These are phyloP conservation scores for Geranomyces variabilis DNA, from an alignment of 192 early-diverging fungal genomes.

Conservation along the genomic window DNA sequence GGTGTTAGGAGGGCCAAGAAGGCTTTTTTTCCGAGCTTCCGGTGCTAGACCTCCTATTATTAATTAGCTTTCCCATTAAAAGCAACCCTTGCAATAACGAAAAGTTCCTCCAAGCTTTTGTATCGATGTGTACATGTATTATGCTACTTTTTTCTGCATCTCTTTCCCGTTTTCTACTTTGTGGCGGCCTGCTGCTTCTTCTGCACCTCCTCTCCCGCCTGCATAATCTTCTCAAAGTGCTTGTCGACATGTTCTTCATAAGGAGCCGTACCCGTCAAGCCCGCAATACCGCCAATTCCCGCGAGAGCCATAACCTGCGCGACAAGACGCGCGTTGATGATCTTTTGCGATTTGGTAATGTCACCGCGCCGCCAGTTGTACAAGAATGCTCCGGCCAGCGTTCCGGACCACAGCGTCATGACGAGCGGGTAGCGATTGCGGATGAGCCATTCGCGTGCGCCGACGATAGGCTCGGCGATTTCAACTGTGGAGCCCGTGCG, in stretches of 20 bases:
- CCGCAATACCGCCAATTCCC: conserved; percentile 29
- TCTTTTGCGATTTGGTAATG: conserved; percentile 27
- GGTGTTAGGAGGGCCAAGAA: no score
- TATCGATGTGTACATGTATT: no score
- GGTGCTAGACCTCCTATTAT: no score
- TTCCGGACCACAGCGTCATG: conserved; percentile 17
- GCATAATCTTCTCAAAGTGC: conserved; percentile 27
- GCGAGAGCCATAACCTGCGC: conserved; percentile 31
- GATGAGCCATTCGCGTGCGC: conserved; percentile 23
- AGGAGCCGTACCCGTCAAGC: conserved; percentile 20
- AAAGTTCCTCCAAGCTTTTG: no score
- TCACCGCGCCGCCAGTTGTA: conserved; percentile 28
- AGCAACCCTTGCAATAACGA: no score
- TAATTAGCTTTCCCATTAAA: no score
- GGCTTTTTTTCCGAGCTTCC: no score
- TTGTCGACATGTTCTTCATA: conserved; percentile 29
- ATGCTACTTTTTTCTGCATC: no score
- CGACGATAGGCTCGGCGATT: conserved; percentile 3
- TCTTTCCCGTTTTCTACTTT: not conserved
- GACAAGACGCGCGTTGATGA: conserved; percentile 38
- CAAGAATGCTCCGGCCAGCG: conserved; percentile 23
- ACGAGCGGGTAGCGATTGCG: conserved; percentile 28
- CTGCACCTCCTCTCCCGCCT: not conserved
- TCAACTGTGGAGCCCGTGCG: not conserved
- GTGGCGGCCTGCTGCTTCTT: not conserved